These are phyloP conservation scores for Piper betle DNA, from an alignment of 164 flowering plant genomes.

Conservation along the genomic window DNA sequence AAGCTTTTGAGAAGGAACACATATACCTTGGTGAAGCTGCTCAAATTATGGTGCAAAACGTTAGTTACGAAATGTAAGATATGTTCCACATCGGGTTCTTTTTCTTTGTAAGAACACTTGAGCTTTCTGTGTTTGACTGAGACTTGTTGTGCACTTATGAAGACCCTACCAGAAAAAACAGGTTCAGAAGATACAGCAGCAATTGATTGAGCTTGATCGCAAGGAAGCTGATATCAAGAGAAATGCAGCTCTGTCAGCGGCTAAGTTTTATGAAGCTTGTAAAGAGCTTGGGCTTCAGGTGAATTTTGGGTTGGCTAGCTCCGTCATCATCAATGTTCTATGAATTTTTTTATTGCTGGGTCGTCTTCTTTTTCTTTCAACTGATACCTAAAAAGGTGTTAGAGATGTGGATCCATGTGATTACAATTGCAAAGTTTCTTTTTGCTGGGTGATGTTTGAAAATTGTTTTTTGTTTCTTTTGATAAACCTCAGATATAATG, in stretches of 20 bases:
- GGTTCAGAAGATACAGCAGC: constrained; percentile 91
- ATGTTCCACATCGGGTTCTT: not conserved
- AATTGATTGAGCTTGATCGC: constrained; percentile 78
- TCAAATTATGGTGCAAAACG: constrained; percentile 86
- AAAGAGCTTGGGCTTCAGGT: constrained; percentile 95
- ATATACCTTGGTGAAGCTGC: constrained; percentile 96
- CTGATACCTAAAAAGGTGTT: too few species aligned
- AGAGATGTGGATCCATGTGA: too few species aligned
- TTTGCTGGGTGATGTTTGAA: too few species aligned
- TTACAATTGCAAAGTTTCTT: too few species aligned
- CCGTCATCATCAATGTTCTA: too few species aligned
- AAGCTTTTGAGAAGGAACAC: constrained; percentile 78
- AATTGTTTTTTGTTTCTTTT: not conserved
- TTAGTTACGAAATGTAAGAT: constrained; percentile 87
- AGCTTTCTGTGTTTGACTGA: not conserved
- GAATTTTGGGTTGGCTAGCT: constrained; percentile 1
- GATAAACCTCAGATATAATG: not conserved
- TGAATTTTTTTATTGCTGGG: not conserved
- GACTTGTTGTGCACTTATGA: constrained; percentile 12
- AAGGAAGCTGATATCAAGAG: constrained; percentile 88
- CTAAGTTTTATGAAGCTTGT: constrained; percentile 87
- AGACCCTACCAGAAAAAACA: constrained; percentile 95
- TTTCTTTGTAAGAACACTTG: constrained; percentile 1
- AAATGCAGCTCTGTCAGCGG: constrained; percentile 69
- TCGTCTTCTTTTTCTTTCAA: not conserved